Percentiles rank a stretch among this genome's conserved stretches.
Conservation (phyloP, 2,329 filamentous ascomycete species). For the Paraphoma sp. region DNA sequence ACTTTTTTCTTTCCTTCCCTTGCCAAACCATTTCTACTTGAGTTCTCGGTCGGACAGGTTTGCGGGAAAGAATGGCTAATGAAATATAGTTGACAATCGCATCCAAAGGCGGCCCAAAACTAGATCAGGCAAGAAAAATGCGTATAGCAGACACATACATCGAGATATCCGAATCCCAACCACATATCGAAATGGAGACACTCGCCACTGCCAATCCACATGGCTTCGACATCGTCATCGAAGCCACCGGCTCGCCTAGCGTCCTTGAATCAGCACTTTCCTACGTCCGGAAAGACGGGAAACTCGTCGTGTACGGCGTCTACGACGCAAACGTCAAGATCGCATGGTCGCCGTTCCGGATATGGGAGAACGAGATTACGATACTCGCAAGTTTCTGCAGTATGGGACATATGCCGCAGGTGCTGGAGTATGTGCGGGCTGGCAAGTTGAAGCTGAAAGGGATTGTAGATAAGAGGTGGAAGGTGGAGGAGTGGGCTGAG, state of each 20-base stretch:
- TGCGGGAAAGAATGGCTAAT: neutral
- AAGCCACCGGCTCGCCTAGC: slow-evolving; percentile 72
- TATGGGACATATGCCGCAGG: slow-evolving; percentile 55
- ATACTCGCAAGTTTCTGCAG: slow-evolving; percentile 74
- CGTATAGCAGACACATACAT: slow-evolving; percentile 58
- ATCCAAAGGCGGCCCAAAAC: slow-evolving; percentile 72
- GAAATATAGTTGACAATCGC: slow-evolving; percentile 63
- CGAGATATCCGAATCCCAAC: slow-evolving; percentile 44
- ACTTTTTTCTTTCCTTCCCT: neutral
- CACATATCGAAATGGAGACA: slow-evolving; percentile 59
- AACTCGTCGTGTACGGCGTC: slow-evolving; percentile 75
- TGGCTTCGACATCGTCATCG: slow-evolving; percentile 75
- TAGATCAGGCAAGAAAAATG: slow-evolving; percentile 67
- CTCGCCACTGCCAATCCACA: slow-evolving; percentile 71
- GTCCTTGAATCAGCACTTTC: slow-evolving; percentile 75
- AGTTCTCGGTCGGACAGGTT: neutral
- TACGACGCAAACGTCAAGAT: slow-evolving; percentile 69
- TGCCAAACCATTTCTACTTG: neutral
- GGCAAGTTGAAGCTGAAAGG: slow-evolving; percentile 69
- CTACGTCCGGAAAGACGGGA: slow-evolving; percentile 74
- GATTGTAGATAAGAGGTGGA: slow-evolving; percentile 76
- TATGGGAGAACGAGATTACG: slow-evolving; percentile 72
- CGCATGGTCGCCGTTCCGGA: slow-evolving; percentile 73
- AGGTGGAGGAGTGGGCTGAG: slow-evolving; percentile 74
- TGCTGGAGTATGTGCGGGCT: slow-evolving; percentile 56